These are phyloP conservation scores for Populus pruinosa DNA, from an alignment of 345 rosid genomes.

Conservation along the genomic window DNA sequence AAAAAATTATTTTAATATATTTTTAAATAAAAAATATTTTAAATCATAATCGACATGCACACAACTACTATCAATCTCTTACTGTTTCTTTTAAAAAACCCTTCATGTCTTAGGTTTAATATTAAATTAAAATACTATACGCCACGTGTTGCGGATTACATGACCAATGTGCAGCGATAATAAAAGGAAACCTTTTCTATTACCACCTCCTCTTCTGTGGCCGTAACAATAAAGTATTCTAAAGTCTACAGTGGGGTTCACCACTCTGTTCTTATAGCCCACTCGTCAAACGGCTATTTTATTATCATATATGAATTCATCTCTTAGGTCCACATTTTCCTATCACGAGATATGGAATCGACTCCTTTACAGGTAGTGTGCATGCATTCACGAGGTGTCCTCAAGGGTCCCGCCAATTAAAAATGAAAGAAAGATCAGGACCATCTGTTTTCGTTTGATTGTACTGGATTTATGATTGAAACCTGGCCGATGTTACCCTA, in stretches of 20 bases:
- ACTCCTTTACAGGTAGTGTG: neutral
- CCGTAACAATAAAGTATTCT: too few relatives aligned
- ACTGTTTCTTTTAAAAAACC: too few relatives aligned
- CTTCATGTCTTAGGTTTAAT: too few relatives aligned
- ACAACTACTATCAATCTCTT: too few relatives aligned
- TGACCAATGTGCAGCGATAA: too few relatives aligned
- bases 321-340: neutral
- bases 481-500: neutral
- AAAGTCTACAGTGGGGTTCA: neutral
- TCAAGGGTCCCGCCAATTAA: neutral
- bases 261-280: neutral
- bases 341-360: neutral
- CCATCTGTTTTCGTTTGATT: neutral
- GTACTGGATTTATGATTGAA: neutral
- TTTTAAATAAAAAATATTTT: too few relatives aligned
- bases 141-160: too few relatives aligned
- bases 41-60: accelerated
- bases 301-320: neutral
- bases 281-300: conserved; percentile 6
- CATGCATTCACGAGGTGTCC: neutral
- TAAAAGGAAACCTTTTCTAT: too few relatives aligned
- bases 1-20: too few relatives aligned
- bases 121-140: too few relatives aligned
- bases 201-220: too few relatives aligned
- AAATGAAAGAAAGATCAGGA: conserved; percentile 1